Evolutionary conservation across 768 basidiomycete genomes (phyloP).

Genomic region (Tricholoma saponaceum): DNA sequence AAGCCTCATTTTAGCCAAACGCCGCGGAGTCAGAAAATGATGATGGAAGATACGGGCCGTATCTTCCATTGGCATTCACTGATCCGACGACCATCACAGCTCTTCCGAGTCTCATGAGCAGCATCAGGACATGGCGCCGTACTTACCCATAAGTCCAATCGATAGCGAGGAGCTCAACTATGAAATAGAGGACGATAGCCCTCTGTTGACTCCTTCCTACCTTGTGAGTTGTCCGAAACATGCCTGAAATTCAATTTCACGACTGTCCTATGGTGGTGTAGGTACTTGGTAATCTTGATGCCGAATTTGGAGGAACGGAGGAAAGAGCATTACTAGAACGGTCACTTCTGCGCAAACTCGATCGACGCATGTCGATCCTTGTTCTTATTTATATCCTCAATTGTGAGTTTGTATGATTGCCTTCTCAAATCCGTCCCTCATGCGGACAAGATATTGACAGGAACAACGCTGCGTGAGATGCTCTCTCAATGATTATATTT

Average conservation of each 20-base stretch:
- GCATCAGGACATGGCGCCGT: neutral
- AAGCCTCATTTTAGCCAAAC: too few relatives aligned
- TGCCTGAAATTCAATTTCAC: neutral
- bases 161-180: neutral
- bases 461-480: conserved; percentile 51
- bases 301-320: conserved; percentile 47
- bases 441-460: conserved; percentile 55
- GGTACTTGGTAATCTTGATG: conserved; percentile 17
- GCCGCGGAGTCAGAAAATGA: too few relatives aligned
- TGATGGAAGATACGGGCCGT: too few relatives aligned
- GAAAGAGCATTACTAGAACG: conserved; percentile 45
- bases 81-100: too few relatives aligned
- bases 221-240: neutral
- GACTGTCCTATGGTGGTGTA: neutral
- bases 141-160: neutral
- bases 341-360: conserved; percentile 51
- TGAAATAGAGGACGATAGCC: neutral
- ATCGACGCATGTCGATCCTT: conserved; percentile 52
- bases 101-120: neutral
- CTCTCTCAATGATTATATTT: neutral
- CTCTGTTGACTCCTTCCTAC: neutral
- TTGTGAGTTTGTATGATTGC: conserved; percentile 28
- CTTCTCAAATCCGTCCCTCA: neutral
- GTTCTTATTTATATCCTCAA: conserved; percentile 50
- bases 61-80: too few relatives aligned